Evolutionary conservation across 257 asterid species (phyloP).

Genomic region (Leonotis leonurus): DNA sequence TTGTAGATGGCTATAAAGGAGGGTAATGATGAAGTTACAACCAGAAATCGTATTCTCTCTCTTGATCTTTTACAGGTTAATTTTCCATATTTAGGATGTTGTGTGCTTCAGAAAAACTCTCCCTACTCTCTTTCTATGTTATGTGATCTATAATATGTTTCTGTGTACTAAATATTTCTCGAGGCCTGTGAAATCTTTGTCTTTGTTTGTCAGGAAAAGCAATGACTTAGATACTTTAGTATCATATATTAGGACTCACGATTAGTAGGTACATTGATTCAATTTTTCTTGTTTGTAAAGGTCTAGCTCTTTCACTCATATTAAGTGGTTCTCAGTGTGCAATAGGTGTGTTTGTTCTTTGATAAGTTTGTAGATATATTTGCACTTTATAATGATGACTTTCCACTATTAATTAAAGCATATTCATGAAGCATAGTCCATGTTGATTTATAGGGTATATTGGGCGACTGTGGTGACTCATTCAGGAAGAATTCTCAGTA

Average conservation of each 20-base stretch:
- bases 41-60: constrained; percentile 73
- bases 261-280: background rate
- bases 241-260: background rate
- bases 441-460: constrained; percentile 47
- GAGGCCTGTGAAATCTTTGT: constrained; percentile 3
- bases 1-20: constrained; percentile 94
- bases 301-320: background rate
- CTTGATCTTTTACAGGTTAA: constrained; percentile 96
- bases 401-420: background rate
- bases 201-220: background rate
- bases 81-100: constrained; percentile 13
- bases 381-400: background rate
- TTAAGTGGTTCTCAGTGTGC: constrained; percentile 7
- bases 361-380: constrained; percentile 1
- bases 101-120: constrained; percentile 10
- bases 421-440: constrained; percentile 9
- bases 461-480: constrained; percentile 65
- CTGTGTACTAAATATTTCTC: constrained; percentile 4
- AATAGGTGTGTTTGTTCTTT: constrained; percentile 4
- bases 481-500: constrained; percentile 64
- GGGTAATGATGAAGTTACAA: constrained; percentile 78
- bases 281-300: background rate
- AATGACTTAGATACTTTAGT: background rate
- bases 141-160: background rate
- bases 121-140: background rate